Percentiles rank a stretch among this genome's conserved stretches.
Evolutionary conservation across 139 green algal species (phyloP).

Genomic region (Picochlorum sp.): DNA sequence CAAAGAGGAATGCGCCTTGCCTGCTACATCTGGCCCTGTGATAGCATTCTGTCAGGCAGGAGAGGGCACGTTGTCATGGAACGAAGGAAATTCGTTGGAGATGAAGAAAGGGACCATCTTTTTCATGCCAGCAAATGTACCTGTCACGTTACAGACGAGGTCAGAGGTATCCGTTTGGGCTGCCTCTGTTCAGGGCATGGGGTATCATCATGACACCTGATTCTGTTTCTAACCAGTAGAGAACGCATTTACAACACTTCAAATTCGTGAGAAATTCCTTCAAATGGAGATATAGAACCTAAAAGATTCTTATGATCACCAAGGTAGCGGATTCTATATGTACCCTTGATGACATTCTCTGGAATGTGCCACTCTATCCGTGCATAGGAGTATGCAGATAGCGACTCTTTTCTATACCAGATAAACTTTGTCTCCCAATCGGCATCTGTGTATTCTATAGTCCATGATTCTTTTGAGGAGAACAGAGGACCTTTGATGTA

Average conservation of each 20-base stretch:
- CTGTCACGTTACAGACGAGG: slow-evolving; percentile 5
- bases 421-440: slow-evolving; percentile 57
- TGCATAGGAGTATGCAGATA: slow-evolving; percentile 55
- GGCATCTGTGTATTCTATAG: slow-evolving; percentile 41
- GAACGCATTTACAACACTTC: not conserved
- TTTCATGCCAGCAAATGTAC: slow-evolving; percentile 23
- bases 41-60: not conserved
- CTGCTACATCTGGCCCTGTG: not conserved
- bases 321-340: slow-evolving; percentile 59
- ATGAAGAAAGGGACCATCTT: slow-evolving; percentile 18
- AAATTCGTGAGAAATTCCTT: slow-evolving; percentile 19
- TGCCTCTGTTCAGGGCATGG: slow-evolving; percentile 23
- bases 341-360: slow-evolving; percentile 21
- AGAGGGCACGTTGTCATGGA: not conserved
- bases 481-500: not conserved
- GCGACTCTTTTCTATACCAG: slow-evolving; percentile 34
- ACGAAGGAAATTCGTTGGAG: not conserved
- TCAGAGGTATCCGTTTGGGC: slow-evolving; percentile 11
- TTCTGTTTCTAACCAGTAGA: not conserved
- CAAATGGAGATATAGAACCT: slow-evolving; percentile 30
- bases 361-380: slow-evolving; percentile 60
- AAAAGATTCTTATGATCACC: slow-evolving; percentile 61
- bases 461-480: slow-evolving; percentile 28
- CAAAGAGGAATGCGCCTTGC: not conserved
- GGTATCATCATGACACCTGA: not conserved